phyloP scores from a whole-genome alignment of 108 stramenopile species.

The Cylindrotheca closterium region DNA sequence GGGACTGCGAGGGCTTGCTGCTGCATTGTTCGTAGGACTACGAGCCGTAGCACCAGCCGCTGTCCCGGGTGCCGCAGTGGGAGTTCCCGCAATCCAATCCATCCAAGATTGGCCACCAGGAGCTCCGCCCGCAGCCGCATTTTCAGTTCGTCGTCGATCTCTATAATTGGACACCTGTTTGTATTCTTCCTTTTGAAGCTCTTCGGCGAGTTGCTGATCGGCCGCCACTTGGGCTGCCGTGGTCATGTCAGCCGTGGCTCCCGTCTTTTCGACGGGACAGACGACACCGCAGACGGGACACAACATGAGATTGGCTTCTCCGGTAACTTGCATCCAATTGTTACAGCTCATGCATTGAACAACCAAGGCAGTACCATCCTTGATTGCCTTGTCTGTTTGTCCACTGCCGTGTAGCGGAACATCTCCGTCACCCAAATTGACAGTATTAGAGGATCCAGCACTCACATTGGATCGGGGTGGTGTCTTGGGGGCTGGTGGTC shows the following conservation, averaged over 20 bases:
- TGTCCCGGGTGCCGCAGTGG: constrained; percentile 10
- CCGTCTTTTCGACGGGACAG: constrained; percentile 51
- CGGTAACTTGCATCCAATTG: constrained; percentile 85
- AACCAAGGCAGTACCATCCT: constrained; percentile 65
- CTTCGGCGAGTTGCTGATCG: constrained; percentile 76
- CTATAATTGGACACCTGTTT: constrained; percentile 16
- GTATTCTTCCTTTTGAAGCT: constrained; percentile 76
- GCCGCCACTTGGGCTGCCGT: constrained; percentile 69
- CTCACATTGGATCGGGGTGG: neutral
- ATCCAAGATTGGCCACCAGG: constrained; percentile 34
- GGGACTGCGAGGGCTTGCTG: constrained; percentile 1
- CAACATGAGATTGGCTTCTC: constrained; percentile 71
- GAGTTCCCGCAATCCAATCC: constrained; percentile 40
- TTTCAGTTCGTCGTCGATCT: constrained; percentile 1
- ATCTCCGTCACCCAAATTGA: constrained; percentile 48
- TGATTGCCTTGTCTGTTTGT: constrained; percentile 64
- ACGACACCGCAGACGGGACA: constrained; percentile 78
- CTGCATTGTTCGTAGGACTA: constrained; percentile 25
- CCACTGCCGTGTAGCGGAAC: constrained; percentile 70
- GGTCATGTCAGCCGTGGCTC: constrained; percentile 43
- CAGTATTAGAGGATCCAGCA: neutral
- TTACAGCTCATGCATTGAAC: constrained; percentile 75
- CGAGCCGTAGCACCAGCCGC: constrained; percentile 26
- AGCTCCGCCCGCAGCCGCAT: constrained; percentile 19
- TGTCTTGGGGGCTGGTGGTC: neutral